These are phyloP conservation scores for Microbotryomycetes sp. DNA, from an alignment of 1,284 basidiomycete genomes.

Conservation along the genomic window DNA sequence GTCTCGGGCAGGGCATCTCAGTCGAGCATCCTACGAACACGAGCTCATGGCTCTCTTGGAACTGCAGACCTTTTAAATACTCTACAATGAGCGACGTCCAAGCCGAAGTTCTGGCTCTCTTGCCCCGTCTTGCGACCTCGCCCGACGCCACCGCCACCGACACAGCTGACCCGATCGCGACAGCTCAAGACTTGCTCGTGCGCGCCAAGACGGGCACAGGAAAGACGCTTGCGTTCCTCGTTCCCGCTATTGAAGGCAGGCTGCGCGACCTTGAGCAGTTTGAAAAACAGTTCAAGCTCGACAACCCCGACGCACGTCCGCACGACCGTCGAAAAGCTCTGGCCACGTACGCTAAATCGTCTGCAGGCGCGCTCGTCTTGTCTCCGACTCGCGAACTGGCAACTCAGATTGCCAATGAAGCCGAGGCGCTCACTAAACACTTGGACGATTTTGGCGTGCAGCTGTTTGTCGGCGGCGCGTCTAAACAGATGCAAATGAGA, in stretches of 20 bases:
- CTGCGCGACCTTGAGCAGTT: constrained; percentile 87
- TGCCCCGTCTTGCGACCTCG: constrained; percentile 46
- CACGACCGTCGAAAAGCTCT: constrained; percentile 40
- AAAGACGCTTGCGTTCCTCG: constrained; percentile 85
- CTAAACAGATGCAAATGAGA: constrained; percentile 74
- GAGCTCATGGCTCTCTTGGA: not conserved
- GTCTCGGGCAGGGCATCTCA: not conserved
- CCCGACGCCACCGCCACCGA: not conserved
- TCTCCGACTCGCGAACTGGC: constrained; percentile 92
- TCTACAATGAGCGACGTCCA: constrained; percentile 78
- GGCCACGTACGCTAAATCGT: constrained; percentile 34
- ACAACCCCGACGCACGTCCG: constrained; percentile 36
- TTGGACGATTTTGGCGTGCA: constrained; percentile 81
- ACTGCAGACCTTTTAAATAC: constrained; percentile 59
- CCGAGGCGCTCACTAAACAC: constrained; percentile 64
- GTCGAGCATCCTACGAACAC: not conserved
- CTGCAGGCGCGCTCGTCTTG: constrained; percentile 74
- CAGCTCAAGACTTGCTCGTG: constrained; percentile 69
- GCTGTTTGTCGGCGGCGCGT: constrained; percentile 80
- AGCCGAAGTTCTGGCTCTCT: constrained; percentile 57
- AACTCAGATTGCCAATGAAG: constrained; percentile 85
- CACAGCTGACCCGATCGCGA: constrained; percentile 13
- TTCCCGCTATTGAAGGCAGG: constrained; percentile 57
- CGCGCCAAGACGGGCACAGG: constrained; percentile 92
- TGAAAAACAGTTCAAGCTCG: constrained; percentile 62